phyloP scores from a whole-genome alignment of 2,329 filamentous ascomycete genomes.

The Ophiostoma populinum region DNA sequence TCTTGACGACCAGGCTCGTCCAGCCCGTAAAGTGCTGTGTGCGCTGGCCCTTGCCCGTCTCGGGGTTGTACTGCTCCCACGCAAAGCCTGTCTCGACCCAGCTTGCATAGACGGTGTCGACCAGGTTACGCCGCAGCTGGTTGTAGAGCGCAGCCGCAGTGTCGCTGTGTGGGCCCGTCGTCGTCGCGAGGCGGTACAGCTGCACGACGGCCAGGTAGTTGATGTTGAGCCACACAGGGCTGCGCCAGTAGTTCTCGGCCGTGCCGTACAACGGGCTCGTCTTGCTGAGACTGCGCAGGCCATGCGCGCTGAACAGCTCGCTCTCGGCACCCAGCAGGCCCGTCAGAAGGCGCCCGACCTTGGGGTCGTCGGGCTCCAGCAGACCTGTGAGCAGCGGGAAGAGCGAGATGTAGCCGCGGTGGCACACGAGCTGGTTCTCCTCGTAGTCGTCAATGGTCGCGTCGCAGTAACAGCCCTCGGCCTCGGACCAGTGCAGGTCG shows the following conservation, averaged over 20 bases:
- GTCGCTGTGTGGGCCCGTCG: conserved; percentile 48
- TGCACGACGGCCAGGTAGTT: conserved; percentile 77
- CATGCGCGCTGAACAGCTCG: conserved; percentile 77
- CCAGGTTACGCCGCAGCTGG: conserved; percentile 62
- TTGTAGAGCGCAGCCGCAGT: conserved; percentile 61
- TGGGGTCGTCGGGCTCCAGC: conserved; percentile 53
- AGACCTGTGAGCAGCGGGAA: conserved; percentile 85
- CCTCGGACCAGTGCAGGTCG: conserved; percentile 81
- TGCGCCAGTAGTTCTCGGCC: conserved; percentile 92
- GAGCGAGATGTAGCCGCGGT: conserved; percentile 89
- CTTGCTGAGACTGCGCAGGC: conserved; percentile 79
- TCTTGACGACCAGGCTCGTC: conserved; percentile 96
- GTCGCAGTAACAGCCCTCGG: conserved; percentile 75
- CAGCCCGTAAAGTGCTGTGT: conserved; percentile 97
- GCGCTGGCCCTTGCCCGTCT: conserved; percentile 81
- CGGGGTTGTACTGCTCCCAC: conserved; percentile 96
- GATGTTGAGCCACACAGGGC: conserved; percentile 89
- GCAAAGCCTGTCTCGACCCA: conserved; percentile 91
- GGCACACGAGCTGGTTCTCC: conserved; percentile 76
- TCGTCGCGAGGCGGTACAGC: conserved; percentile 55
- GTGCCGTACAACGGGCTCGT: conserved; percentile 72
- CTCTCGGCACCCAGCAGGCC: conserved; percentile 65
- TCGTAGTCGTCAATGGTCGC: conserved; percentile 91
- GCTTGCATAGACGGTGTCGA: conserved; percentile 71
- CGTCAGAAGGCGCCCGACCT: conserved; percentile 56